Evolutionary conservation across 2,329 filamentous ascomycete species (phyloP), one percentile per base, ranked within the genome.

Genomic region (Exophiala spinifera): DNA sequence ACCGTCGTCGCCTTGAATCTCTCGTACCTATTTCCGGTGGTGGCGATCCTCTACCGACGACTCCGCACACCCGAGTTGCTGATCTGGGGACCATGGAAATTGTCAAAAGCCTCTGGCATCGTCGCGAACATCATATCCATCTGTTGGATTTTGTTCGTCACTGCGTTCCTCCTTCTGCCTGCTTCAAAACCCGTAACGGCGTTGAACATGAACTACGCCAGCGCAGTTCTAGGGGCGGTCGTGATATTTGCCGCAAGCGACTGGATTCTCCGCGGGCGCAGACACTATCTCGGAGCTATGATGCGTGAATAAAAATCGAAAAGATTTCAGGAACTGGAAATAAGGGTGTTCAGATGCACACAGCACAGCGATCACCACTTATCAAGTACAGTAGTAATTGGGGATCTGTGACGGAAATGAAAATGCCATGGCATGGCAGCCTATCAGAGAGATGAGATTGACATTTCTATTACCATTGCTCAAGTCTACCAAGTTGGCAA

Each of bases 121-220:
- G 62, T 73, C 42, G 63, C 70, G 7, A 78, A 79, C 57, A 63
- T 70, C n/a, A 66, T 79, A 5, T 65, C 76, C 1, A 64, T 78
- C 15, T 31, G 61, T 6, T 80, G 76, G 75, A 79, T 75, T 0
- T 31, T 74, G 20, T 78, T 80, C 59, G 76, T 76, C 0, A 67
- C 78, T 45, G 59, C 79, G 49, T 76, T 79, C 66, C 78, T 74
- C 63, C 72, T 69, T n/a, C 74, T 74, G 61, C 72, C 72, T n/a
- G 67, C 67, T 15, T 63, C 66, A 17, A 69, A 66, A 60, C 72
- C 72, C 17, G 70, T 69, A 5, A 57, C 51, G 7, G 63, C 67
- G 28, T 60, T 62, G 28, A 53, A 34, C 43, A 74, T 74, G 71
- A 74, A 74, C 50, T 74, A 74, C 57, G 69, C 73, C 17, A 70